Conservation (phyloP, 352 stramenopile genomes). For the Globisporangium polare region DNA sequence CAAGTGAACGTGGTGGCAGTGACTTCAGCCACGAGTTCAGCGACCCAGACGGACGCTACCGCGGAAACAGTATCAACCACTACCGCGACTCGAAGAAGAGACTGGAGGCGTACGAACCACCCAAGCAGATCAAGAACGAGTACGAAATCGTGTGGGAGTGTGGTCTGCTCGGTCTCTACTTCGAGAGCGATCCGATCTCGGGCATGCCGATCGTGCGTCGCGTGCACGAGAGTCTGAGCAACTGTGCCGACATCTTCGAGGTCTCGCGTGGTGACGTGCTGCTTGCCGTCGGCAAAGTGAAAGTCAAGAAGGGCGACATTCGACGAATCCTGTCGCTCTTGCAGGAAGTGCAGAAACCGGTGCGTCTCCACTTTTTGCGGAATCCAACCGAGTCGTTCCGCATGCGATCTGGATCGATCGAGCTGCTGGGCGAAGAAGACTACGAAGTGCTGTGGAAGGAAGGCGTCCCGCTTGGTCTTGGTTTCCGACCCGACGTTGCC, state of each 20-base stretch:
- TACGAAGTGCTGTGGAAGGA: constrained; percentile 87
- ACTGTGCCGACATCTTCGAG: constrained; percentile 83
- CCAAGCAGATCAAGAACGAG: constrained; percentile 65
- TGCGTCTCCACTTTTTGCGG: constrained; percentile 68
- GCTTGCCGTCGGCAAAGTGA: constrained; percentile 67
- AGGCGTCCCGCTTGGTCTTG: constrained; percentile 75
- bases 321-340: constrained; percentile 71
- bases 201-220: constrained; percentile 85
- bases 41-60: constrained; percentile 42
- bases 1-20: constrained; percentile 50
- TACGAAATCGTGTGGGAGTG: constrained; percentile 89
- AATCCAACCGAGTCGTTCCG: constrained; percentile 71
- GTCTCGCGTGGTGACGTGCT: constrained; percentile 79
- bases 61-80: constrained; percentile 36
- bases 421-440: constrained; percentile 78
- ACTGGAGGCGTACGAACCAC: constrained; percentile 56
- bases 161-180: constrained; percentile 77
- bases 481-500: constrained; percentile 74
- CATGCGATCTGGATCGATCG: constrained; percentile 61
- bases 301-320: constrained; percentile 80
- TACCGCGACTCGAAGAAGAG: constrained; percentile 58
- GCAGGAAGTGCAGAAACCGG: constrained; percentile 80
- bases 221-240: constrained; percentile 84
- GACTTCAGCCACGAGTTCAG: constrained; percentile 37
- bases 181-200: constrained; percentile 74